Evolutionary conservation across 176 grass and related monocot genomes (phyloP).

Genomic region (Bolboschoenus planiculmis): DNA sequence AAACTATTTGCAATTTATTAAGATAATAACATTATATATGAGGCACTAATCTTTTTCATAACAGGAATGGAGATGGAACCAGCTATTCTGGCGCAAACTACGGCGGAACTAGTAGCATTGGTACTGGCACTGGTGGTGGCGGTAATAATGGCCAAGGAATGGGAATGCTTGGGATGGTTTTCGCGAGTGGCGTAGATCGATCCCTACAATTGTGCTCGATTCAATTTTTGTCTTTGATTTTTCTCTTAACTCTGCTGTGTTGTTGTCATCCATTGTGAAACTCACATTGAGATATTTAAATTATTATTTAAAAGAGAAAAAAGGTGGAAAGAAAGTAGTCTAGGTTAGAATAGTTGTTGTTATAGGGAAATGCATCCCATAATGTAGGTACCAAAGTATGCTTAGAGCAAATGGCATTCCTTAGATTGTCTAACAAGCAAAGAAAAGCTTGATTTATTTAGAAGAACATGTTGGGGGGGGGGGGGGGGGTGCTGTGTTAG

Average conservation of each 20-base stretch:
- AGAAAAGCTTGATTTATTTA: neutral
- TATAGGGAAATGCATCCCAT: slow-evolving; percentile 1
- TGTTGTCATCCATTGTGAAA: slow-evolving; percentile 16
- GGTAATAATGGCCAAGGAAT: slow-evolving; percentile 2
- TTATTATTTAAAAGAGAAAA: slow-evolving; percentile 20
- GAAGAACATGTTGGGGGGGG: too few relatives aligned
- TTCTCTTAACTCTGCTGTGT: neutral
- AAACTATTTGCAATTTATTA: neutral
- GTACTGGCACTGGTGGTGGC: neutral
- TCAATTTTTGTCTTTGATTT: neutral
- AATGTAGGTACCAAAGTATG: neutral
- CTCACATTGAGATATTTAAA: slow-evolving; percentile 19
- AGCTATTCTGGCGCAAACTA: slow-evolving; percentile 12
- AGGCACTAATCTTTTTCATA: neutral
- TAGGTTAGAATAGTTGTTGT: slow-evolving; percentile 20
- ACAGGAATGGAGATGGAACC: slow-evolving; percentile 13
- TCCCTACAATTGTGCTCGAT: slow-evolving; percentile 1
- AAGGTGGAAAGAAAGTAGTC: neutral
- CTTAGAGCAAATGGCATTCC: slow-evolving; percentile 16
- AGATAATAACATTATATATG: neutral
- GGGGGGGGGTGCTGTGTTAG: neutral
- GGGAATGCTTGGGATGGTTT: slow-evolving; percentile 24
- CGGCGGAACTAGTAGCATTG: neutral
- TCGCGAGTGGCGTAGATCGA: neutral
- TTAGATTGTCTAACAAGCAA: slow-evolving; percentile 11